phyloP scores from a whole-genome alignment of 2,329 filamentous ascomycete species.

The Arthroderma uncinatum region DNA sequence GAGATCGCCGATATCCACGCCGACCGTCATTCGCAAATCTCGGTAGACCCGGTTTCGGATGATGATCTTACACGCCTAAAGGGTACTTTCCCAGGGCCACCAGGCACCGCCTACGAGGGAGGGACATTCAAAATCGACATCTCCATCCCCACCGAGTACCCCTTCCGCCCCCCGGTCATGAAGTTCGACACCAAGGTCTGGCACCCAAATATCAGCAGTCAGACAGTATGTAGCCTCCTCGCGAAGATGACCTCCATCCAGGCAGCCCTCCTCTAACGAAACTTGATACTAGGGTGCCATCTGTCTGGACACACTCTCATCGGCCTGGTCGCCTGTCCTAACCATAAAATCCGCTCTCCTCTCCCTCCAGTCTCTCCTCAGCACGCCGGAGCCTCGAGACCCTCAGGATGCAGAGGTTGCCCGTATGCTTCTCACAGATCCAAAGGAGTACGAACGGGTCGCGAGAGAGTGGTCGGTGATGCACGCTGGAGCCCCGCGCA shows the following conservation, averaged over 20 bases:
- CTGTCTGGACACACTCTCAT: slow-evolving; percentile 82
- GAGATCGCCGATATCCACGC: slow-evolving; percentile 39
- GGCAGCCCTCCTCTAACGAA: neutral
- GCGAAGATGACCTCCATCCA: neutral
- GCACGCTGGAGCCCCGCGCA: slow-evolving; percentile 63
- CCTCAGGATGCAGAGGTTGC: slow-evolving; percentile 95
- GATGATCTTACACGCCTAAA: slow-evolving; percentile 70
- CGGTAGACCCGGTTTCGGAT: slow-evolving; percentile 51
- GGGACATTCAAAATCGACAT: slow-evolving; percentile 77
- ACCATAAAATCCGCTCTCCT: slow-evolving; percentile 94
- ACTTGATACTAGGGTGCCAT: slow-evolving; percentile 63
- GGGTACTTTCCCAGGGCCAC: slow-evolving; percentile 74
- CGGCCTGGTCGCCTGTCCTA: slow-evolving; percentile 87
- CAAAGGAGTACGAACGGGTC: slow-evolving; percentile 65
- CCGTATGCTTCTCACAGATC: slow-evolving; percentile 70
- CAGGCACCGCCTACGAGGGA: slow-evolving; percentile 86
- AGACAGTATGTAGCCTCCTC: slow-evolving; percentile 54
- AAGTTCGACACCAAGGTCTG: slow-evolving; percentile 86
- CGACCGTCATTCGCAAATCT: slow-evolving; percentile 68
- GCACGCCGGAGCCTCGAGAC: slow-evolving; percentile 87
- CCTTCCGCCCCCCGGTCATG: slow-evolving; percentile 86
- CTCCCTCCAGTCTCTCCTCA: slow-evolving; percentile 84
- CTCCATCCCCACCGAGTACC: slow-evolving; percentile 75
- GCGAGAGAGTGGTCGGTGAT: slow-evolving; percentile 85
- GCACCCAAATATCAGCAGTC: slow-evolving; percentile 94